These are phyloP conservation scores for Lactarius hatsudake DNA, from an alignment of 768 basidiomycete genomes.

Conservation along the genomic window DNA sequence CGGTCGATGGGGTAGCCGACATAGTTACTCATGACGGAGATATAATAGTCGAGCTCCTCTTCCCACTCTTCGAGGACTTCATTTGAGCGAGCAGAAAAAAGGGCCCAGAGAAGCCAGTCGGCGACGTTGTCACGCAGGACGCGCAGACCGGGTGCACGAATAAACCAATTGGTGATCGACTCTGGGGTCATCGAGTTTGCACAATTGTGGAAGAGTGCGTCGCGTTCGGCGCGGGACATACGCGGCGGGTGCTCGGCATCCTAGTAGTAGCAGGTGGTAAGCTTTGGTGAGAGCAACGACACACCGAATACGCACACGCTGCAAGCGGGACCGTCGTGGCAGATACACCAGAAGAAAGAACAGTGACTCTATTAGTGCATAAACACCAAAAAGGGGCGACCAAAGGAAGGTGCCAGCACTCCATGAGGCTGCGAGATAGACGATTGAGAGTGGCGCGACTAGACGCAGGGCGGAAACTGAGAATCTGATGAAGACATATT, in stretches of 20 bases:
- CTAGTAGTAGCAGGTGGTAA: constrained; percentile 27
- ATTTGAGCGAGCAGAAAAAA: constrained; percentile 46
- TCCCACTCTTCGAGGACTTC: constrained; percentile 39
- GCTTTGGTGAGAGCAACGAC: too few species aligned
- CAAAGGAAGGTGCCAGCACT: constrained; percentile 32
- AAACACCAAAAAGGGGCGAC: constrained; percentile 34
- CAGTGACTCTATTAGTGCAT: constrained; percentile 42
- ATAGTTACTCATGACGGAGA: constrained; percentile 39
- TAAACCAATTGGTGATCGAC: constrained; percentile 55
- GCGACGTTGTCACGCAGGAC: constrained; percentile 48
- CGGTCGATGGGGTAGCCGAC: constrained; percentile 42
- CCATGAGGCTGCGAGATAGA: constrained; percentile 35
- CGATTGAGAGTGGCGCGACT: constrained; percentile 49
- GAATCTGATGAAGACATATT: constrained; percentile 53
- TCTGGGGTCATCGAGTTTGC: constrained; percentile 28
- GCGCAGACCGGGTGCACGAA: constrained; percentile 30
- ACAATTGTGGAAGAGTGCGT: constrained; percentile 50
- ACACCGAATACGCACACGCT: constrained; percentile 41
- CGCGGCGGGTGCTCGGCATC: constrained; percentile 38
- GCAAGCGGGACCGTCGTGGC: constrained; percentile 45
- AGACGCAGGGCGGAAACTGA: constrained; percentile 47
- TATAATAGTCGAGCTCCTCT: constrained; percentile 52
- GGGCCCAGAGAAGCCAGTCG: constrained; percentile 66
- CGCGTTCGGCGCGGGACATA: constrained; percentile 42
- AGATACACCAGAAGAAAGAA: constrained; percentile 53